These are phyloP conservation scores for Sporothrix brasiliensis DNA, from an alignment of 2,329 filamentous ascomycete genomes.

Conservation along the genomic window DNA sequence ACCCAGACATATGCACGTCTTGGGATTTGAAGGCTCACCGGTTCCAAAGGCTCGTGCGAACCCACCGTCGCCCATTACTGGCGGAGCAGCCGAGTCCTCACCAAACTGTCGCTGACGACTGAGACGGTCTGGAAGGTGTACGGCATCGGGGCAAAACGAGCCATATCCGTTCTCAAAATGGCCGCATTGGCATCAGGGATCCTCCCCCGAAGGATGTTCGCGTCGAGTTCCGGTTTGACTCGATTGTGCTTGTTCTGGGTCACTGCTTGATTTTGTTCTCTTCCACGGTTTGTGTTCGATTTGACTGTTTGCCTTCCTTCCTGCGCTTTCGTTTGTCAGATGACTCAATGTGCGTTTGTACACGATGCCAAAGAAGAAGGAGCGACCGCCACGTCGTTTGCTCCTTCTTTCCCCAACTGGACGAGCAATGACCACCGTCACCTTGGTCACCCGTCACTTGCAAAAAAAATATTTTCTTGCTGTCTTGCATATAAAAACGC, in stretches of 20 bases:
- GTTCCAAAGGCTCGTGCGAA: not conserved
- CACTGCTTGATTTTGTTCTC: not conserved
- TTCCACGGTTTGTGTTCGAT: too few species aligned
- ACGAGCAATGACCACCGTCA: not conserved
- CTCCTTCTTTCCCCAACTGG: not conserved
- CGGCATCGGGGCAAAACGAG: not conserved
- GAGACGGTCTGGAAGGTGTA: not conserved
- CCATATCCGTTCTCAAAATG: not conserved
- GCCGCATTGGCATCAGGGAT: not conserved
- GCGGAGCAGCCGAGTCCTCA: slow-evolving; percentile 7
- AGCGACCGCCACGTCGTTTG: slow-evolving; percentile 2
- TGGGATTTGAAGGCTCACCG: not conserved
- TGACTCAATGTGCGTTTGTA: not conserved
- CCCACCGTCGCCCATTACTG: not conserved
- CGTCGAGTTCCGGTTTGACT: slow-evolving; percentile 16
- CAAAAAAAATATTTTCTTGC: not conserved
- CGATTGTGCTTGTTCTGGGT: not conserved
- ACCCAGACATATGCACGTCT: slow-evolving; percentile 2
- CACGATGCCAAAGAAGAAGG: not conserved
- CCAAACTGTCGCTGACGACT: not conserved
- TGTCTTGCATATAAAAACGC: not conserved
- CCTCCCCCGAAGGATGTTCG: not conserved
- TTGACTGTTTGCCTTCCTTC: not conserved
- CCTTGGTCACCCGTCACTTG: not conserved
- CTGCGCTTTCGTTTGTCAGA: not conserved